Base-by-base conservation (phyloP, 2,329 filamentous ascomycete genomes). In the Fusarium heterosporum region DNA sequence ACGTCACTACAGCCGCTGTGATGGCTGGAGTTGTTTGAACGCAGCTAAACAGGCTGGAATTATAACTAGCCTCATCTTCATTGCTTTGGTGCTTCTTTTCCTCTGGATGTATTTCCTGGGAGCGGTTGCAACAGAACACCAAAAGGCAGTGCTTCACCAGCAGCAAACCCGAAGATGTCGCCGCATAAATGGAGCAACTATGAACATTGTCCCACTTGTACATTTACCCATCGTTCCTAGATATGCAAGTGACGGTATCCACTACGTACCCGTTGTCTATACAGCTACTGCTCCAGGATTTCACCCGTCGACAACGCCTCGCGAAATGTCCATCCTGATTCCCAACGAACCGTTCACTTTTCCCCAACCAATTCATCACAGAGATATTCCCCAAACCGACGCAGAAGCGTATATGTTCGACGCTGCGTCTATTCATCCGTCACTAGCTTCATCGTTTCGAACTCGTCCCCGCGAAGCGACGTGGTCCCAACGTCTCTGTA, bases 11-110 rank as follows among this genome's bases (percentile, higher is more conserved):
- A 16, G 42, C 17, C 40, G 56, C 10, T 81, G 77, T 60, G 59
- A 66, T 4, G 75, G 78, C 12, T 83, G 79, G 79, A 57, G 72
- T 40, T 83, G 81, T 57, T 72, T 82, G n/a, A 79, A 70, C 28
- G 43, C 65, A 11, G 65, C 75, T 0, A 73, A 80, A 41, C 73
- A 80, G 32, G 77, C 76, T 22, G 81, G 81, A 3, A 75, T 82
- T 29, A 76, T 83, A 16, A 75, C 79, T 57, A 78, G 76, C 57
- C 68, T 75, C 14, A 55, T 78, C 9, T 55, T 79, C 8, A 66
- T 74, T 3, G 64, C 66, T 6, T 58, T 76, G 13, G 55, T 76
- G 11, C 39, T 81, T 4, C 60, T 71, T 0, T 38, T 79, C 13
- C 49, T 74, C 6, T 76, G 76, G 36, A 74, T 78, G 71, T 82